Base-by-base conservation (phyloP, 2,329 filamentous ascomycete species). In the Diaporthe eres region DNA sequence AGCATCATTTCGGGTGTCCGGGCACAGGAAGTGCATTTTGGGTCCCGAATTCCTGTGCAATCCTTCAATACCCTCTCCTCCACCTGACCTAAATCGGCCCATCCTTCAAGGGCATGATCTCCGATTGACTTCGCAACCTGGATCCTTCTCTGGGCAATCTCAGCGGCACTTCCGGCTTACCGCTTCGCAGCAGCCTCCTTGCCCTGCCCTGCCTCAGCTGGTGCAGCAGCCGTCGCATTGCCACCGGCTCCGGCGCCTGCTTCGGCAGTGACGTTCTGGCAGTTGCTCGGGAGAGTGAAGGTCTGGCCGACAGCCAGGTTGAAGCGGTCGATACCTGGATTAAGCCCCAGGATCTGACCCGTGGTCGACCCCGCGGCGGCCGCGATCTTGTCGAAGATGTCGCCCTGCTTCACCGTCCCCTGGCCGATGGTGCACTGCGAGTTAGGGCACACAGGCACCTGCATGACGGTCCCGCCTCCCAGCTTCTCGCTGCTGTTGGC, bases 391-490 rank as follows among this genome's bases (percentile, higher is more conserved):
- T 71, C 63, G 39, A 74, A 71, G 53, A 61, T 31, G n/a, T 74
- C 72, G 25, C 72, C 72, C 15, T 67, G 19, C 72, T 71, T 12
- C 4, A 74, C 53, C 7, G 53, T 60, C 2, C 51, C 72, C 53
- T 74, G 63, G 42, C 42, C n/a, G 55, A 74, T 74, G 31, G 72
- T 74, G 28, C 72, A 74, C 42, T 74, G 63, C 53, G 63, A 70
- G 51, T 71, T 71, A 9, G 63, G 63, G 44, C 72, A 74, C 19
- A 74, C 72, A 9, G 72, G 72, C 15, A 74, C 72, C 37, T n/a
- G 7, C 72, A 74, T 44, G 4, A 74, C 42, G 34, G 63, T 12
- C 13, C 17, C 22, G 3, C 72, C 72, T n/a, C 44, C 13, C 5
- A 74, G 55, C 25, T 74, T 71, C 37, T n/a, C 57, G 72, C 31